These are phyloP conservation scores for Thelonectria discophora DNA, from an alignment of 2,329 filamentous ascomycete genomes.

Conservation along the genomic window DNA sequence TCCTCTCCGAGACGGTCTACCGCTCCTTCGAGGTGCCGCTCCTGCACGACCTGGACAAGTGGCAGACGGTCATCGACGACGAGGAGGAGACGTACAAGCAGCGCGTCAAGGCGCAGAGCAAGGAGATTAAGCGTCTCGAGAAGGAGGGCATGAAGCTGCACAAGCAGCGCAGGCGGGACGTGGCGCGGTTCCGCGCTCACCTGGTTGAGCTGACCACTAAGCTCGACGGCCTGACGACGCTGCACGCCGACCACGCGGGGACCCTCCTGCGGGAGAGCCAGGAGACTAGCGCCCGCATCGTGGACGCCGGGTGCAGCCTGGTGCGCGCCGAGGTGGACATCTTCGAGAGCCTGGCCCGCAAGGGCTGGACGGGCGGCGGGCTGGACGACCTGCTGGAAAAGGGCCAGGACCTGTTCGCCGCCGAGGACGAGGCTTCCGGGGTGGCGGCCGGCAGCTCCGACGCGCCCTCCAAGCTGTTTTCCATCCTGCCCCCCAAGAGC, in stretches of 20 bases:
- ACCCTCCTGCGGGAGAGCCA: slow-evolving; percentile 70
- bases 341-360: slow-evolving; percentile 71
- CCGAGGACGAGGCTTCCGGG: slow-evolving; percentile 47
- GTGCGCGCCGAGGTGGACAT: slow-evolving; percentile 76
- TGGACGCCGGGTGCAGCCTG: slow-evolving; percentile 71
- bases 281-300: slow-evolving; percentile 68
- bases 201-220: slow-evolving; percentile 69
- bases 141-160: slow-evolving; percentile 72
- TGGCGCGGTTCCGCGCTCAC: slow-evolving; percentile 69
- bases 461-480: slow-evolving; percentile 66
- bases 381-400: slow-evolving; percentile 72
- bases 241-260: slow-evolving; percentile 69
- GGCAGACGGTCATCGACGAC: slow-evolving; percentile 70
- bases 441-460: slow-evolving; percentile 45
- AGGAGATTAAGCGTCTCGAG: slow-evolving; percentile 70
- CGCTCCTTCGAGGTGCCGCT: slow-evolving; percentile 73
- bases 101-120: slow-evolving; percentile 62
- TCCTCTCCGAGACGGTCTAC: slow-evolving; percentile 74
- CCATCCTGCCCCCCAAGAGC: slow-evolving; percentile 70
- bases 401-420: slow-evolving; percentile 68
- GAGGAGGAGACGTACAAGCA: slow-evolving; percentile 69
- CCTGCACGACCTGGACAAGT: slow-evolving; percentile 74
- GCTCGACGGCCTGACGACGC: slow-evolving; percentile 68
- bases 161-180: slow-evolving; percentile 66
- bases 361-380: slow-evolving; percentile 73